Base-by-base conservation (phyloP, 192 early-diverging fungal genomes). In the Dissophora ornata region DNA sequence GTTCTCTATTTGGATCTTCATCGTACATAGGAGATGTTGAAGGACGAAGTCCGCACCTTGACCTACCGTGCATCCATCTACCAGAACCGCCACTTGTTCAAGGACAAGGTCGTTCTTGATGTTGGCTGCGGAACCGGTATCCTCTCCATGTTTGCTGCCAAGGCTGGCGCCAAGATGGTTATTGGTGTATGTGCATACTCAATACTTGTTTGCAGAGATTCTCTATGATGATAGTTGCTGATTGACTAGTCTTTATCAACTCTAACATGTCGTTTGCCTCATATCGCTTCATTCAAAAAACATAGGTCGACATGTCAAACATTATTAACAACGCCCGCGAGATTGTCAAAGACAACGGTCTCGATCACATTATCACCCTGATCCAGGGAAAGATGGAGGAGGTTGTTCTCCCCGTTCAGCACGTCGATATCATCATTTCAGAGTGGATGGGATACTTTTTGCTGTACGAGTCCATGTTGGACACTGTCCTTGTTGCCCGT, bases 371-470 rank as follows among this genome's bases (percentile, higher is more conserved):
- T 42, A 60, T 82, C 45, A 87, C 81, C 16, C 63, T 94, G 60
- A 81, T 93, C 47, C 86, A 89, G 55, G 94, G 93, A 28, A 88
- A 91, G 75, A 84, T 96, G 40, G 94, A 96, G 81, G 86, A 91
- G 62, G 89, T 95, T 52, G 71, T 73, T 29, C 73, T 96, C 2
- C 94, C 94, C 13, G 92, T 93, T 9, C 71, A 84, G 29, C 79
- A 83, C 21, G 94, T 96, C 13, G 94, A 96, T 51, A 90, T 94
- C 30, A 95, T 96, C 69, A 86, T 96, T 9, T 93, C 92, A 2
- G 94, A 96, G 71, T 96, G 94, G 94, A 96, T 96, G 94, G 94
- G 94, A 13, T 95, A 95, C 79, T 95, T 95, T 69, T 83, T 95
- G 24, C 79, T 96, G 29, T 96, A 90, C 80, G 94, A 96, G 75